Evolutionary conservation across 192 early-diverging fungal species (phyloP), one percentile per base, ranked within the genome.

Genomic region (Linderina pennispora): DNA sequence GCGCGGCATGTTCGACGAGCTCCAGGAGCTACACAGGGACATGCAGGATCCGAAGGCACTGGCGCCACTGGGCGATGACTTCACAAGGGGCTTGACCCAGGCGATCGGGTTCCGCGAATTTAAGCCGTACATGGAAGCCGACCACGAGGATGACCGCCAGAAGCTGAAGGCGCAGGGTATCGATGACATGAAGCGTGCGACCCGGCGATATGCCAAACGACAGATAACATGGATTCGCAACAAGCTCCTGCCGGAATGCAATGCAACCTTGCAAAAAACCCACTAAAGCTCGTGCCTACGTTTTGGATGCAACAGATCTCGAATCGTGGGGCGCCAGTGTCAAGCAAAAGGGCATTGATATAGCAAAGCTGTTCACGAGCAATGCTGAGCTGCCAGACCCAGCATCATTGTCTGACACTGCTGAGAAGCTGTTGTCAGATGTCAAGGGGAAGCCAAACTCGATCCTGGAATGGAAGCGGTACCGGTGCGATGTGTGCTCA

Each of bases 71-170:
- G 45, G 41, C 17, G 50, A 40, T 31, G 45, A 40, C 31, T 62
- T 57, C 22, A 48, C 62, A 13, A 14, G 23, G 0, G 59, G 59
- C 5, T 36, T 63, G 3, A 40, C 48, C 24, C 67, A 55, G 40
- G 50, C 74, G 20, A 69, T 77, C 59, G 92, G 94, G 0, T 94
- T 91, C 58, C 90, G 94, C 50, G 92, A 94, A 53, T 93, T 93
- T 57, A 74, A 83, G 31, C 54, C 69, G 3, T 92, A 91, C 46
- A 72, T 93, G 19, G 45, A 57, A 8, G 67, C 65, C 0, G 22
- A 6, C 1, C 13, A 41, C 7, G 47, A 36, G 0, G 11, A 41
- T 2, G 15, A 44, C 23, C 24, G 40, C 2, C 69, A 75, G 13
- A 15, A 34, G 8, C 63, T 86, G 11, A 77, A 74, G 26, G 6